A percentile compares a stretch with the other conserved stretches of the same genome.
These are phyloP conservation scores for Saraca asoca DNA, from an alignment of 331 rosid genomes.

Conservation along the genomic window DNA sequence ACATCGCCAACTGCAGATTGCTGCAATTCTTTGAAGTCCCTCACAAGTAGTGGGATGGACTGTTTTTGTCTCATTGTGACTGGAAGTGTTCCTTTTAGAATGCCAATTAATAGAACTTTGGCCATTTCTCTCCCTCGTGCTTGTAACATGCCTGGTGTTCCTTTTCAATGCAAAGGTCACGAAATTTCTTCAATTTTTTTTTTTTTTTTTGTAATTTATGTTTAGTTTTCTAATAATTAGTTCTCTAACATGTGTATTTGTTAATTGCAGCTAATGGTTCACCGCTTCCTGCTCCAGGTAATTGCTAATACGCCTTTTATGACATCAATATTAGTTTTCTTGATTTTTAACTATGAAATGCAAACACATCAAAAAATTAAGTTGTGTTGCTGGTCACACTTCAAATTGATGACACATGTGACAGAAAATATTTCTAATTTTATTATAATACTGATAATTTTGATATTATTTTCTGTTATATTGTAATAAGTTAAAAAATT, in stretches of 20 bases:
- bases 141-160: slow-evolving; percentile 74
- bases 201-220: neutral
- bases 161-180: slow-evolving; percentile 77
- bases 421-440: too few species aligned
- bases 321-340: too few species aligned
- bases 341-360: too few species aligned
- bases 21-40: slow-evolving; percentile 55
- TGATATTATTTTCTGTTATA: too few species aligned
- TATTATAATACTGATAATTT: too few species aligned
- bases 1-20: slow-evolving; percentile 64
- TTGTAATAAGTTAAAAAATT: too few species aligned
- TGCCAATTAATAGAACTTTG: slow-evolving; percentile 61
- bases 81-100: slow-evolving; percentile 56
- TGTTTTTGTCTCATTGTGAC: slow-evolving; percentile 71
- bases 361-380: too few species aligned
- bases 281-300: slow-evolving; percentile 85
- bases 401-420: too few species aligned
- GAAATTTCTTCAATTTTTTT: neutral
- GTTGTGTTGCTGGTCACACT: too few species aligned
- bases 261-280: slow-evolving; percentile 60
- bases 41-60: slow-evolving; percentile 56
- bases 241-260: slow-evolving; percentile 2
- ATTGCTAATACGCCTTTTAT: neutral
- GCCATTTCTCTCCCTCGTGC: slow-evolving; percentile 88
- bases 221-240: neutral